Evolutionary conservation across 202 grass and related monocot species (phyloP).

Genomic region (Saccharum hybrid): DNA sequence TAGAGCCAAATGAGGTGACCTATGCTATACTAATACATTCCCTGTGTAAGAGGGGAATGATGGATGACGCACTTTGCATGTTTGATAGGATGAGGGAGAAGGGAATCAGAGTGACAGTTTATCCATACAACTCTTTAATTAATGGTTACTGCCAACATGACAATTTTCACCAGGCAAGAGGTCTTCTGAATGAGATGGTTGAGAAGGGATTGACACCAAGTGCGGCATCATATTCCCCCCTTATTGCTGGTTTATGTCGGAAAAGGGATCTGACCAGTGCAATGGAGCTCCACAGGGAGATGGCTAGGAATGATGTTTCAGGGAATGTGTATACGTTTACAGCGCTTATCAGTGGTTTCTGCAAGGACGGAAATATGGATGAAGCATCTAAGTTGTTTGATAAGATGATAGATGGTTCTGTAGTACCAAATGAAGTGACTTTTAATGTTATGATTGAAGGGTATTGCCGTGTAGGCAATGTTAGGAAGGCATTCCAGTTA

Average conservation of each 20-base stretch:
- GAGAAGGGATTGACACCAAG: constrained; percentile 58
- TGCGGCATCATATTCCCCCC: constrained; percentile 67
- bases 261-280: constrained; percentile 61
- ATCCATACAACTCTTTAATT: constrained; percentile 95
- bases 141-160: constrained; percentile 66
- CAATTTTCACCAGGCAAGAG: constrained; percentile 56
- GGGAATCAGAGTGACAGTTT: constrained; percentile 54
- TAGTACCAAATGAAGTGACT: constrained; percentile 73
- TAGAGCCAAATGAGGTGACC: constrained; percentile 78
- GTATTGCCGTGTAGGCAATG: constrained; percentile 63
- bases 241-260: constrained; percentile 73
- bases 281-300: constrained; percentile 66
- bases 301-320: constrained; percentile 53
- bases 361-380: constrained; percentile 70
- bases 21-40: constrained; percentile 90
- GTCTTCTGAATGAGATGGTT: constrained; percentile 60
- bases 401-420: constrained; percentile 63
- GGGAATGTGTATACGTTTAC: constrained; percentile 81
- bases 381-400: constrained; percentile 71
- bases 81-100: constrained; percentile 66
- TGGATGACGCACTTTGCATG: constrained; percentile 62
- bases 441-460: constrained; percentile 97
- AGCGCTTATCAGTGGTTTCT: constrained; percentile 79
- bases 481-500: constrained; percentile 70
- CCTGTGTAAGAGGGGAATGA: constrained; percentile 74